A percentile compares a stretch with the other conserved stretches of the same genome.
phyloP scores from a whole-genome alignment of 371 early-diverging fungal genomes.

The Chytridiales sp. region DNA sequence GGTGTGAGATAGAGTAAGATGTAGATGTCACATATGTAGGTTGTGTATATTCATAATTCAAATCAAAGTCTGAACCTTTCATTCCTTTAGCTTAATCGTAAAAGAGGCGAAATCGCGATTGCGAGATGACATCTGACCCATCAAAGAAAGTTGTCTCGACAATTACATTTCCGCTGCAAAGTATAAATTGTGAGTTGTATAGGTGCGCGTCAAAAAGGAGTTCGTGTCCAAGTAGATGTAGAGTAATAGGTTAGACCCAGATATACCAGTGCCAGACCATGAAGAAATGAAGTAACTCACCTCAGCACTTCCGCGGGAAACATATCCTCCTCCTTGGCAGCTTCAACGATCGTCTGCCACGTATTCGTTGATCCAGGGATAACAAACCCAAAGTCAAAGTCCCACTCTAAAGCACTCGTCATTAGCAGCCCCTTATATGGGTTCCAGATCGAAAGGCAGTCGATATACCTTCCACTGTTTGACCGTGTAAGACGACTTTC shows the following conservation, averaged over 20 bases:
- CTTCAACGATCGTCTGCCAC: slow-evolving; percentile 30
- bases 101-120: no score
- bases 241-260: not conserved
- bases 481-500: slow-evolving; percentile 9
- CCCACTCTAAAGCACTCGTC: slow-evolving; percentile 15
- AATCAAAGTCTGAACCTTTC: no score
- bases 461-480: slow-evolving; percentile 13
- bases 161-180: slow-evolving; percentile 20
- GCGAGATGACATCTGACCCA: no score
- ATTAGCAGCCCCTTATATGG: not conserved
- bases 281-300: not conserved
- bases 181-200: not conserved
- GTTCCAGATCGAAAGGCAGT: no score
- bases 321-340: slow-evolving; percentile 20
- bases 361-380: slow-evolving; percentile 36
- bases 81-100: no score
- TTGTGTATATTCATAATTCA: no score
- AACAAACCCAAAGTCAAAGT: slow-evolving; percentile 34
- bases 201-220: no score
- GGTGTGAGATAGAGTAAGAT: no score
- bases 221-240: not conserved
- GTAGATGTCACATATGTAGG: no score
- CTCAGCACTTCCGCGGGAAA: slow-evolving; percentile 30
- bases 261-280: not conserved
- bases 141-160: slow-evolving; percentile 30